phyloP scores from a whole-genome alignment of 176 grass and related monocot species.

The Aegilops tauschii region DNA sequence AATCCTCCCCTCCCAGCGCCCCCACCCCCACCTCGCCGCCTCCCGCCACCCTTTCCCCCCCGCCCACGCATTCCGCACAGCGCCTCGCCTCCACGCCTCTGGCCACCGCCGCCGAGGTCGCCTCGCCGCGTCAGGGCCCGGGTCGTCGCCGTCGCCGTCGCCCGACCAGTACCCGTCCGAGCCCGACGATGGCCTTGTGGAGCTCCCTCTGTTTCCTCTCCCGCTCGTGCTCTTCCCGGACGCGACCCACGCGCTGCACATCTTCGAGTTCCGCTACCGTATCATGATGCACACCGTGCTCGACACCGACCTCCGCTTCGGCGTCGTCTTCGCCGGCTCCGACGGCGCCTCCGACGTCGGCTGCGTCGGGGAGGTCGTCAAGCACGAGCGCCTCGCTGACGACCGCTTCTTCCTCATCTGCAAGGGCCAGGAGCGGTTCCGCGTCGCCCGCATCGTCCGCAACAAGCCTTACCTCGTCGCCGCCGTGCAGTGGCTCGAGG shows the following conservation, averaged over 20 bases:
- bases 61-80: slow-evolving; percentile 35
- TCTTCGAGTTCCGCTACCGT: slow-evolving; percentile 98
- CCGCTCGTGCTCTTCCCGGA: slow-evolving; percentile 96
- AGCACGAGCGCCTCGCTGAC: slow-evolving; percentile 91
- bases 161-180: slow-evolving; percentile 17
- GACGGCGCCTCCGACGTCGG: slow-evolving; percentile 64
- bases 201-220: slow-evolving; percentile 90
- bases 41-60: not conserved
- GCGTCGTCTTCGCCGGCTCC: slow-evolving; percentile 55
- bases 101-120: not conserved
- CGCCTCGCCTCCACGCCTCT: slow-evolving; percentile 35
- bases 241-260: slow-evolving; percentile 75
- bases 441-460: slow-evolving; percentile 62
- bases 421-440: slow-evolving; percentile 98
- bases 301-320: slow-evolving; percentile 77
- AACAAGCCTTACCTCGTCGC: slow-evolving; percentile 91
- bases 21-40: slow-evolving; percentile 17
- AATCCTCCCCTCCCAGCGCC: slow-evolving; percentile 51
- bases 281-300: slow-evolving; percentile 99
- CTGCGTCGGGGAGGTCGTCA: slow-evolving; percentile 94
- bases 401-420: slow-evolving; percentile 99
- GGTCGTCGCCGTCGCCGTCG: not conserved
- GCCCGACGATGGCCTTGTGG: slow-evolving; percentile 58
- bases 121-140: slow-evolving; percentile 30
- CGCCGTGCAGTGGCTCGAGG: slow-evolving; percentile 94